A percentile compares a stretch with the other conserved stretches of the same genome.
phyloP scores from a whole-genome alignment of 2,329 filamentous ascomycete genomes.

The Fusarium kyushuense region DNA sequence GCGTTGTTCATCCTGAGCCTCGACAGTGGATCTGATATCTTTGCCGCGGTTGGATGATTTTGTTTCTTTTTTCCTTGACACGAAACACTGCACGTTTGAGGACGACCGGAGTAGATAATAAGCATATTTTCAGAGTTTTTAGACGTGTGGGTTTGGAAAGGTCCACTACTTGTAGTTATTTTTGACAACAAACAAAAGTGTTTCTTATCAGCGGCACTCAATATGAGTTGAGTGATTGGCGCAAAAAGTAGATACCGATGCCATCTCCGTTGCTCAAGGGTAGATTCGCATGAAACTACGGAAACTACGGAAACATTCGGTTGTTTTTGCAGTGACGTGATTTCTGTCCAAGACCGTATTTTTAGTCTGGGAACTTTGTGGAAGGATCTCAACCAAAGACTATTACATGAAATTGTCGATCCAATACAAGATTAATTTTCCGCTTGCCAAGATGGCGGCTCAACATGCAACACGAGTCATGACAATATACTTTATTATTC shows the following conservation, averaged over 20 bases:
- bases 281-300: neutral
- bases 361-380: neutral
- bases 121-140: neutral
- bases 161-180: neutral
- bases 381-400: neutral
- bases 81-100: neutral
- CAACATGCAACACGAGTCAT: neutral
- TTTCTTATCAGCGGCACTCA: neutral
- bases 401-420: neutral
- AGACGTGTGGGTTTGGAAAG: neutral
- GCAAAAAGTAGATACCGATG: too few relatives aligned
- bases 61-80: neutral
- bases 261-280: neutral
- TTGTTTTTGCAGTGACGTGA: neutral
- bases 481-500: neutral
- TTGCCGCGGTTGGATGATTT: neutral
- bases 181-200: neutral
- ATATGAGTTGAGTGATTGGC: neutral
- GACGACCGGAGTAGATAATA: neutral
- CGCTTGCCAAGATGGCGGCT: neutral
- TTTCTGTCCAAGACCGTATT: neutral
- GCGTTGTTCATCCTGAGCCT: neutral
- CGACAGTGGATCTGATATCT: neutral
- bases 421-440: neutral
- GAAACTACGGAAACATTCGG: neutral